phyloP scores from a whole-genome alignment of 208 protist species.

The Zelonia costaricensis region DNA sequence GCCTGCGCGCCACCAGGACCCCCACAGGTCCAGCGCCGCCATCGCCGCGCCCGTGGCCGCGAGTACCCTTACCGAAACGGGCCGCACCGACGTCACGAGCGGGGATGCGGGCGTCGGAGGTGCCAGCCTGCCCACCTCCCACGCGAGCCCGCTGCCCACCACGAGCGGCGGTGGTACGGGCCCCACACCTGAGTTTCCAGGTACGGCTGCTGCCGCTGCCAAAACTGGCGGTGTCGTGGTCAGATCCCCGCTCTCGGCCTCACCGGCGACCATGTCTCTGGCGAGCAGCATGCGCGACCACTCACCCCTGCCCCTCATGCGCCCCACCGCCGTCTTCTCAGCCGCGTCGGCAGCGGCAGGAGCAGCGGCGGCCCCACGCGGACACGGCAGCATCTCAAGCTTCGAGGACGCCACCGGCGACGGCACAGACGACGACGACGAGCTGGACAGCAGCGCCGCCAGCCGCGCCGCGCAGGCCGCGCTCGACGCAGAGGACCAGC shows the following conservation, averaged over 20 bases:
- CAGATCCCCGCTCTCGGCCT: neutral
- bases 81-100: neutral
- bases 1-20: neutral
- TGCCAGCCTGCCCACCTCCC: neutral
- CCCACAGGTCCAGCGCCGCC: no score
- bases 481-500: conserved; percentile 26
- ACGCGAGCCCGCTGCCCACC: neutral
- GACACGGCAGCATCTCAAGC: neutral
- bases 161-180: no score
- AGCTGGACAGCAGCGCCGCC: conserved; percentile 15
- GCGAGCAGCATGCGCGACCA: no score
- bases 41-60: neutral
- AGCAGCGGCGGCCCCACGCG: neutral
- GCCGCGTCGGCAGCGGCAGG: no score
- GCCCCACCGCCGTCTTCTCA: no score
- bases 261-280: neutral
- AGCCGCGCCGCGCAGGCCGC: conserved; percentile 28
- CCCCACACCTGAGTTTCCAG: no score
- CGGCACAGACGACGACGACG: conserved; percentile 5
- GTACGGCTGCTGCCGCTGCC: no score
- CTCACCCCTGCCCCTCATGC: no score
- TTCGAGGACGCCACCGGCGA: neutral
- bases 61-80: conserved; percentile 15
- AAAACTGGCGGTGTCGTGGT: no score
- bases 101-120: no score